phyloP scores from a whole-genome alignment of 495 filamentous ascomycete genomes.

The Evernia prunastri region DNA sequence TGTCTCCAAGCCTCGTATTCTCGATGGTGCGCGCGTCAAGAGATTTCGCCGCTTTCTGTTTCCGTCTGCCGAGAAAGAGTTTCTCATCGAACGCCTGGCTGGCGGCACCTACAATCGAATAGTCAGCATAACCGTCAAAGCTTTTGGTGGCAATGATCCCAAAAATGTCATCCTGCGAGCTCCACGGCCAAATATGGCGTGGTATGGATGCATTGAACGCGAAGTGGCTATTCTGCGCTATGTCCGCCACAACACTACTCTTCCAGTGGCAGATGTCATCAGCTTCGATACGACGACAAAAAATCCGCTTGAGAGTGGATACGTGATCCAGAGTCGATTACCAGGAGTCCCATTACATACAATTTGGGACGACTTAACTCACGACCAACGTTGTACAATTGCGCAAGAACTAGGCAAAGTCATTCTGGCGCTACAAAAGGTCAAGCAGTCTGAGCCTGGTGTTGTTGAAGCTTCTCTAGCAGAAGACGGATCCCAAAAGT shows the following conservation, averaged over 20 bases:
- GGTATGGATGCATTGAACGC: conserved; percentile 26
- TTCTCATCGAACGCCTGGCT: neutral
- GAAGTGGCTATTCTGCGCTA: conserved; percentile 47
- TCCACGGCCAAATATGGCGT: neutral
- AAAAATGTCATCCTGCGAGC: neutral
- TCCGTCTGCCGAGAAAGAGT: neutral
- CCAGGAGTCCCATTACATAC: neutral
- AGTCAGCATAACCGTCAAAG: neutral
- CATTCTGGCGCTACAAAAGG: neutral
- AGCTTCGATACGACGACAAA: conserved; percentile 36
- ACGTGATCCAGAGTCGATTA: conserved; percentile 1
- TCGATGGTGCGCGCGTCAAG: neutral
- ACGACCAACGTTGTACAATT: neutral
- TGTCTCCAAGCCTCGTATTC: neutral
- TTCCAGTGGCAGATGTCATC: conserved; percentile 44
- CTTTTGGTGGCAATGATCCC: neutral
- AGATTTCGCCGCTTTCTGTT: neutral
- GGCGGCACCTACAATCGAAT: conserved; percentile 9
- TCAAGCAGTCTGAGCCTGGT: neutral
- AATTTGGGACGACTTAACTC: conserved; percentile 1
- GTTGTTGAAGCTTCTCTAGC: neutral
- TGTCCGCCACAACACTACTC: conserved; percentile 35
- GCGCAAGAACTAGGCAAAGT: neutral
- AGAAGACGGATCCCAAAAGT: neutral
- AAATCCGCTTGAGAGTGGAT: neutral